These are phyloP conservation scores for Phytophthora megakarya DNA, from an alignment of 352 stramenopile genomes.

Conservation along the genomic window DNA sequence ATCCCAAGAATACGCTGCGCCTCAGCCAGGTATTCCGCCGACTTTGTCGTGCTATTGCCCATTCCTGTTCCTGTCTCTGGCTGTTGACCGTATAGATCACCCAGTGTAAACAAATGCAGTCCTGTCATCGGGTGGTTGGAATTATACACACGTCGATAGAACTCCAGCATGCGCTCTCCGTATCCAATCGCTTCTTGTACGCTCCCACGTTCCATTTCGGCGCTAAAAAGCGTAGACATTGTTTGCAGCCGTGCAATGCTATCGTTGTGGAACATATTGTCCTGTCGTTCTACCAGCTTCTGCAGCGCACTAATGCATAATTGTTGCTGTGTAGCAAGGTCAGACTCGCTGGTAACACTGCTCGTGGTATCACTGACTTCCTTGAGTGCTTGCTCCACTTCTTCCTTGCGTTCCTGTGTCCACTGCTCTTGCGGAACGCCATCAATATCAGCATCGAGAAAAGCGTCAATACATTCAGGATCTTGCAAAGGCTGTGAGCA, in stretches of 20 bases:
- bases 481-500: constrained; percentile 44
- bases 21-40: constrained; percentile 37
- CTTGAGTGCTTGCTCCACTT: constrained; percentile 32
- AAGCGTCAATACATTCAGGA: constrained; percentile 39
- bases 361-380: constrained; percentile 28
- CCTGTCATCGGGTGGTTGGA: constrained; percentile 64
- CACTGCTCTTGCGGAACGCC: constrained; percentile 45
- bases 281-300: constrained; percentile 34
- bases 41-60: constrained; percentile 19
- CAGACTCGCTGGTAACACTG: neutral
- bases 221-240: constrained; percentile 56
- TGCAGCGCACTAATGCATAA: constrained; percentile 32
- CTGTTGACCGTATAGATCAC: constrained; percentile 49
- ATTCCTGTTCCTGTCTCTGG: constrained; percentile 4
- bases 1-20: constrained; percentile 52
- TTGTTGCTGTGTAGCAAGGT: constrained; percentile 26
- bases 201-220: constrained; percentile 50
- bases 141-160: constrained; percentile 67
- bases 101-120: constrained; percentile 71
- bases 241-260: constrained; percentile 58
- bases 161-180: constrained; percentile 54
- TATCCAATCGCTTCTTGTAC: constrained; percentile 37
- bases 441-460: constrained; percentile 56
- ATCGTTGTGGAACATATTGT: constrained; percentile 37
- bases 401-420: constrained; percentile 32